A percentile compares a stretch with the other conserved stretches of the same genome.
These are phyloP conservation scores for Reutealis trisperma DNA, from an alignment of 345 rosid species.

Conservation along the genomic window DNA sequence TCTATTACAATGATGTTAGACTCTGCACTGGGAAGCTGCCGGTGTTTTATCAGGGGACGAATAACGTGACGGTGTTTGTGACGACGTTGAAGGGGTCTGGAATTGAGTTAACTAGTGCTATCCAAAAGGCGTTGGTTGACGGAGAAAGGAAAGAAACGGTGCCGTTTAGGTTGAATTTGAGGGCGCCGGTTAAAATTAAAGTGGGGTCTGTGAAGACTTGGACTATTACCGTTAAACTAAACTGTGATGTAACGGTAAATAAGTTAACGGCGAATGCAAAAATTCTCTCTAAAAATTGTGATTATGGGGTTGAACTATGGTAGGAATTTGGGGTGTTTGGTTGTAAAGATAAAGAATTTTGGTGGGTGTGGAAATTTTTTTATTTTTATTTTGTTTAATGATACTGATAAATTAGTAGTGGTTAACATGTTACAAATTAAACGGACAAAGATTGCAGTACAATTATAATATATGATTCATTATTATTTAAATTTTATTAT, in stretches of 20 bases:
- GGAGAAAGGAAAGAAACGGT: slow-evolving; percentile 38
- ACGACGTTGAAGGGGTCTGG: slow-evolving; percentile 48
- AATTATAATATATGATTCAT: not conserved
- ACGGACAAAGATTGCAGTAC: not conserved
- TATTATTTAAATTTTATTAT: not conserved
- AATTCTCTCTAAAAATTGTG: slow-evolving; percentile 53
- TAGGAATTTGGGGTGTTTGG: slow-evolving; percentile 22
- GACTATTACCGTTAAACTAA: slow-evolving; percentile 60
- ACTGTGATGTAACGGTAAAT: slow-evolving; percentile 76
- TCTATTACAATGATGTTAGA: slow-evolving; percentile 39
- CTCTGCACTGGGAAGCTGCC: slow-evolving; percentile 56
- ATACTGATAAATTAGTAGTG: not conserved
- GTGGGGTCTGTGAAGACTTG: slow-evolving; percentile 78
- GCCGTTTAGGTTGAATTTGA: slow-evolving; percentile 57
- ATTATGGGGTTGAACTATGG: slow-evolving; percentile 62
- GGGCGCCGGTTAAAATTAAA: slow-evolving; percentile 64
- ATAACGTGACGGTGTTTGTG: slow-evolving; percentile 56
- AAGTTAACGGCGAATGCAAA: slow-evolving; percentile 56
- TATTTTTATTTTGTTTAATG: not conserved
- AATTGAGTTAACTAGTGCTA: slow-evolving; percentile 42
- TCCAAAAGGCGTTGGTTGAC: slow-evolving; percentile 26
- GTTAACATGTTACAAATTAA: not conserved
- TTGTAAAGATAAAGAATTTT: slow-evolving; percentile 3
- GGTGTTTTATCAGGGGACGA: slow-evolving; percentile 55
- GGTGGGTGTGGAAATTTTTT: not conserved